Base-by-base conservation (phyloP, 805 yeast genomes). In the Saccharomyces eubayanus region DNA sequence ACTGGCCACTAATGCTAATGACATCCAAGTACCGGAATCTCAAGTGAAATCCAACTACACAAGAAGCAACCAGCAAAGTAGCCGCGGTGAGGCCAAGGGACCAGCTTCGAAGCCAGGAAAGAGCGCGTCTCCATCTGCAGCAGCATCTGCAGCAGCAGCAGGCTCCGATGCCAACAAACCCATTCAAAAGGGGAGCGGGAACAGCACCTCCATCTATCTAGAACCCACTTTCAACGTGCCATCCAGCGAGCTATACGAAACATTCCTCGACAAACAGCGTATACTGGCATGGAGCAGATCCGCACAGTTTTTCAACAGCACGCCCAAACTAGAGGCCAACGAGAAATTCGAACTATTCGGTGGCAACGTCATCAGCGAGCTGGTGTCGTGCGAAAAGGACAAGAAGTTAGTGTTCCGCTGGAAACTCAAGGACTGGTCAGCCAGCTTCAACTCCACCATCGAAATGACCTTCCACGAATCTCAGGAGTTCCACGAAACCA, bases 271-370 rank as follows among this genome's bases (percentile, higher is more conserved):
- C 55, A 87, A 87, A 28, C 81, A 81, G 50, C 76, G 96, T 58
- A 85, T 94, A 12, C 81, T 84, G n/a, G 91, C 91, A 0, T 94
- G 98, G 98, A 78, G 96, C 0, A 82, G 96, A 55, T 82, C 95
- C 0, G 74, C 80, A 40, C 53, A 65, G 2, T 52, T 56, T 43
- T 59, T 58, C 27, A 30, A 49, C 12, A 50, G 48, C 3, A 53
- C 50, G 20, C 56, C 53, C 68, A 90, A 82, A 50, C 71, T 67
- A 29, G 78, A 89, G 51, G 79, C 78, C 62, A 75, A 87, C 56
- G 68, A 64, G 20, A 46, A 55, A 10, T 90, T 83, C 71, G 77
- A 77, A 30, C 69, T 94, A 54, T 94, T 94, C 67, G 95, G 96
- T 12, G 97, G 97, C 14, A 89, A 89, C 56, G 84, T 94, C 51